Evolutionary conservation across 2,329 filamentous ascomycete genomes (phyloP), one percentile per base, ranked within the genome.

Genomic region (Myriosclerotinia duriaeana): DNA sequence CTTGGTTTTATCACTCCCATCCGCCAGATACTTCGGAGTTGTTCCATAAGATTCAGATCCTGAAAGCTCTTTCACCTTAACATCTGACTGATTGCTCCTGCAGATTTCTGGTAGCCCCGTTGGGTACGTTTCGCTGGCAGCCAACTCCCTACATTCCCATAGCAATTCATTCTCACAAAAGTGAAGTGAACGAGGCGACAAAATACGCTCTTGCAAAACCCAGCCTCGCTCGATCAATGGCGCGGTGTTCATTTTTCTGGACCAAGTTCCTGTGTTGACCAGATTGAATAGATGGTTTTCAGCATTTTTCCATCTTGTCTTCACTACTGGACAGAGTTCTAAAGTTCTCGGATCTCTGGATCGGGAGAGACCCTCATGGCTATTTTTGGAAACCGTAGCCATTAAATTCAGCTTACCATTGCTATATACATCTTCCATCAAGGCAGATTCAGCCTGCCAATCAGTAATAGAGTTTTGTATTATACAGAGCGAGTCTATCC

Each of bases 151-250:
- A 7, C 65, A 69, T 55, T 69, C 59, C 67, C 67, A 69, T 12
- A 67, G 22, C 44, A 69, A 14, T 34, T 69, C 36, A 26, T 50
- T 9, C 5, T 67, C 15, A 20, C 55, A 40, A 50, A 46, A 71
- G 48, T 69, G 58, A 6, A 72, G n/a, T 12, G 64, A 69, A 6
- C 71, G 52, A 52, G 64, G 62, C 8, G 71, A 68, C 22, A 72
- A 48, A 20, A 66, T 17, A 38, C 50, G 30, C 44, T 73, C 71
- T 64, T 73, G 71, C 14, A 71, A 48, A 34, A 66, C 61, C 71
- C 71, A 73, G 5, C 67, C 71, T 44, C 71, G 64, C 6, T 26
- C 1, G 7, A 61, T 5, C 11, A 61, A 17, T 26, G 58, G 58
- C 14, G 30, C 44, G 22, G 2, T 6, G 44, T 12, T 14, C 44